Percentiles rank a stretch among this genome's conserved stretches.
Evolutionary conservation across 2,329 filamentous ascomycete species (phyloP).

Genomic region (Clonostachys byssicola): DNA sequence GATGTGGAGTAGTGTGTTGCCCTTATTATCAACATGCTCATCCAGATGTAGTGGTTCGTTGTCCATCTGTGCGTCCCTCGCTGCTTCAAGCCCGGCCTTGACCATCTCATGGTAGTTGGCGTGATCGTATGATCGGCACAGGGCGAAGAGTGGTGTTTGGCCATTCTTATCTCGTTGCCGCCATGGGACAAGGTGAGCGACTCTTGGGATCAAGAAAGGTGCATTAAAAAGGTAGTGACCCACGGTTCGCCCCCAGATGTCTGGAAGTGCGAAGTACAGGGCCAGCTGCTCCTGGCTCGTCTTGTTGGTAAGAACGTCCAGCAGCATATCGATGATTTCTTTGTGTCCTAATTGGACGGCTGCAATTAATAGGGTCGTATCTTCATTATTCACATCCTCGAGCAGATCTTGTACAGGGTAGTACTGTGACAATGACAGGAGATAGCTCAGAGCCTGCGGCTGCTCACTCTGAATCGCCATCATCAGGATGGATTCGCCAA

Average conservation of each 20-base stretch:
- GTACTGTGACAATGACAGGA: conserved; percentile 72
- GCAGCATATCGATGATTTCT: conserved; percentile 69
- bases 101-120: conserved; percentile 85
- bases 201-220: conserved; percentile 70
- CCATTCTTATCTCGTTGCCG: conserved; percentile 90
- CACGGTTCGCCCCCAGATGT: conserved; percentile 80
- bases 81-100: conserved; percentile 70
- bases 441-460: conserved; percentile 69
- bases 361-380: conserved; percentile 83
- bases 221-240: conserved; percentile 97
- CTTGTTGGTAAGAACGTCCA: conserved; percentile 63
- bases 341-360: conserved; percentile 81
- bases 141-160: conserved; percentile 93
- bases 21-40: conserved; percentile 87
- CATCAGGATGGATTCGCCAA: conserved; percentile 83
- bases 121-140: conserved; percentile 95
- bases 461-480: conserved; percentile 76
- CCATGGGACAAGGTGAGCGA: conserved; percentile 82
- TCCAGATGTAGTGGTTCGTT: conserved; percentile 80
- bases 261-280: conserved; percentile 70
- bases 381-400: conserved; percentile 83
- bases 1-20: conserved; percentile 94
- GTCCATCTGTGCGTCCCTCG: conserved; percentile 72
- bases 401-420: conserved; percentile 70
- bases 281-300: conserved; percentile 51